Evolutionary conservation across 768 basidiomycete species (phyloP).

Genomic region (Leucosporidium creatinivorum): DNA sequence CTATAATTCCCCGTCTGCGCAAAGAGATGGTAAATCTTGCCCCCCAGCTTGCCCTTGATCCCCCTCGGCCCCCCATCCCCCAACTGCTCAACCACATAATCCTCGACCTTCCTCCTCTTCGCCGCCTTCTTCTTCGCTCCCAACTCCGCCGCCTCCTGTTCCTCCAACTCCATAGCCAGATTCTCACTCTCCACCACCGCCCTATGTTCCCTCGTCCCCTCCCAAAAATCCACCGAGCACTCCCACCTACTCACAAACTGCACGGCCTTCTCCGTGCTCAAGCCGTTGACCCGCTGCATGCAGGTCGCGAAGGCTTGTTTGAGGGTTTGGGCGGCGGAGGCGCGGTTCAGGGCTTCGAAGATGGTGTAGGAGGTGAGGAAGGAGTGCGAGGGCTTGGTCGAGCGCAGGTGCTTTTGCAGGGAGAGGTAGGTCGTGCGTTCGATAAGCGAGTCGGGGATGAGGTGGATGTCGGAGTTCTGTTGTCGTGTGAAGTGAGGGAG

Average conservation of each 20-base stretch:
- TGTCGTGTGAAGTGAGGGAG: neutral
- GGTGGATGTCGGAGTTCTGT: slow-evolving; percentile 34
- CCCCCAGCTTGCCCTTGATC: slow-evolving; percentile 24
- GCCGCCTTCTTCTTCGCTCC: neutral
- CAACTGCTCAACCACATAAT: slow-evolving; percentile 17
- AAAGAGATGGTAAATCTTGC: slow-evolving; percentile 20
- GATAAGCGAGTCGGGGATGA: slow-evolving; percentile 41
- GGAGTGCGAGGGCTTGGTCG: slow-evolving; percentile 25
- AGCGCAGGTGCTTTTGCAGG: slow-evolving; percentile 39
- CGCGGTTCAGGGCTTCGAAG: slow-evolving; percentile 41
- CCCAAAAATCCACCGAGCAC: slow-evolving; percentile 33
- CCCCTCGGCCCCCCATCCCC: slow-evolving; percentile 11
- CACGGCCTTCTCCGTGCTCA: slow-evolving; percentile 42
- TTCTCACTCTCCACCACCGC: slow-evolving; percentile 18
- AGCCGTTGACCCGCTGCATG: slow-evolving; percentile 43
- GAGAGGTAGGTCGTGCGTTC: slow-evolving; percentile 39
- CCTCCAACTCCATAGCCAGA: neutral
- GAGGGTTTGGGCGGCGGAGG: slow-evolving; percentile 39
- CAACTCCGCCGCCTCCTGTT: neutral
- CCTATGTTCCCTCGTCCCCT: slow-evolving; percentile 4
- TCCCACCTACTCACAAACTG: slow-evolving; percentile 41
- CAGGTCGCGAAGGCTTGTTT: slow-evolving; percentile 40
- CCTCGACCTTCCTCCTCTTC: slow-evolving; percentile 26
- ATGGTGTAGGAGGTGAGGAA: slow-evolving; percentile 40
- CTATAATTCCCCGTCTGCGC: slow-evolving; percentile 10